These are phyloP conservation scores for Elsinoe necatrix DNA, from an alignment of 2,329 filamentous ascomycete species.

Conservation along the genomic window DNA sequence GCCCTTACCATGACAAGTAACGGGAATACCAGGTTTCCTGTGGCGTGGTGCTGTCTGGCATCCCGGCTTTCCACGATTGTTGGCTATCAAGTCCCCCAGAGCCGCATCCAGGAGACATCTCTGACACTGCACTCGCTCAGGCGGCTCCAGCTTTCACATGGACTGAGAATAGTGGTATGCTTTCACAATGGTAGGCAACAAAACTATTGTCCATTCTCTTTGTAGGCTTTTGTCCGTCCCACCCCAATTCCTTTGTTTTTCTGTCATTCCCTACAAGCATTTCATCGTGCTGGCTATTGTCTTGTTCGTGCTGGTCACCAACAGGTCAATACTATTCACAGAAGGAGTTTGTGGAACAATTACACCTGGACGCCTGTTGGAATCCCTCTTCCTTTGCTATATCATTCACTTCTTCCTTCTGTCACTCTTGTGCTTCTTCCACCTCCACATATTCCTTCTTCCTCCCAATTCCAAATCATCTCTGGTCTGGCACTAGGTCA, in stretches of 20 bases:
- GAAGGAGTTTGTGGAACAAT: not conserved
- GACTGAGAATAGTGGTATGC: not conserved
- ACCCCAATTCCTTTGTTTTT: not conserved
- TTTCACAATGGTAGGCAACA: constrained; percentile 5
- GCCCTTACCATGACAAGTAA: constrained; percentile 1
- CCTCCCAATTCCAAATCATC: not conserved
- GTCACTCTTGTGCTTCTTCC: not conserved
- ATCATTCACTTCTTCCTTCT: not conserved
- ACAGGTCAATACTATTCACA: constrained; percentile 9
- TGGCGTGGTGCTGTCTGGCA: not conserved
- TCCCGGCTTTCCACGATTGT: not conserved
- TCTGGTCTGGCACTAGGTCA: constrained; percentile 1
- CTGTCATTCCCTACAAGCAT: not conserved
- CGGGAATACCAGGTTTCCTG: not conserved
- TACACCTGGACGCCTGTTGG: not conserved
- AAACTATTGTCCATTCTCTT: constrained; percentile 1
- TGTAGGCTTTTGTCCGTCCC: not conserved
- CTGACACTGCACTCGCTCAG: not conserved
- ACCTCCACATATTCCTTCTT: constrained; percentile 1
- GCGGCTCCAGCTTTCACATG: constrained; percentile 7
- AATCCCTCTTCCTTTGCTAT: not conserved
- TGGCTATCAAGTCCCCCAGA: not conserved
- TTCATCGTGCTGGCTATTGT: constrained; percentile 5
- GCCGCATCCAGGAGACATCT: not conserved
- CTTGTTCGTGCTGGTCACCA: constrained; percentile 9